Conservation (phyloP, 176 grass and related monocot genomes). For the Eleusine coracana region DNA sequence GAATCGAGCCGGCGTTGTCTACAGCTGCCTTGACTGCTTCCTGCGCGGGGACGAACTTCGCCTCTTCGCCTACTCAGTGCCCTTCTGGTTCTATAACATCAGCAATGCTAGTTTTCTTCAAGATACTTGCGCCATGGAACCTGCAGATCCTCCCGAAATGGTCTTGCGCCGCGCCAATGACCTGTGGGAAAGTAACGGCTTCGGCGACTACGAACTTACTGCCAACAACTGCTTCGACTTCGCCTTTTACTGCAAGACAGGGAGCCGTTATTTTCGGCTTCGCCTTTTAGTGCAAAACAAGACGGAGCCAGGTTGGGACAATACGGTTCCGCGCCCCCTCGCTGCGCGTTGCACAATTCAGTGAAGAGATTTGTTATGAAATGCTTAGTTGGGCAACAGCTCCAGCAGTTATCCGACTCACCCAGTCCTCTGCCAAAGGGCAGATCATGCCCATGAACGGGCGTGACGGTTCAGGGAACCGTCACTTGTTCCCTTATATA, state of each 20-base stretch:
- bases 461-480: too few species aligned
- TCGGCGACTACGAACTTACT: accelerated
- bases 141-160: neutral
- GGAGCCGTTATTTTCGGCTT: neutral
- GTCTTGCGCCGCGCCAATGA: neutral
- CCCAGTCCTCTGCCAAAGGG: too few species aligned
- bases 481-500: too few species aligned
- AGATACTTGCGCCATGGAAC: accelerated
- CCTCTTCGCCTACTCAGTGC: slow-evolving; percentile 10
- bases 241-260: slow-evolving; percentile 33
- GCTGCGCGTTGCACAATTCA: too few species aligned
- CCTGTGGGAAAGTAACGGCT: neutral
- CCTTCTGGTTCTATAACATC: neutral
- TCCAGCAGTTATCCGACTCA: too few species aligned
- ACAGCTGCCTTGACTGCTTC: neutral
- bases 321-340: too few species aligned
- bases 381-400: too few species aligned
- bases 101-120: neutral
- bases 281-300: too few species aligned
- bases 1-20: neutral
- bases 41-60: neutral
- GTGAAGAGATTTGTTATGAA: too few species aligned
- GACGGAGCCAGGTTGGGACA: too few species aligned
- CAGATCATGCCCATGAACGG: too few species aligned
- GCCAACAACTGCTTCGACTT: neutral